phyloP scores from a whole-genome alignment of 1,139 yeast species.

The Blastobotrys malaysiensis region DNA sequence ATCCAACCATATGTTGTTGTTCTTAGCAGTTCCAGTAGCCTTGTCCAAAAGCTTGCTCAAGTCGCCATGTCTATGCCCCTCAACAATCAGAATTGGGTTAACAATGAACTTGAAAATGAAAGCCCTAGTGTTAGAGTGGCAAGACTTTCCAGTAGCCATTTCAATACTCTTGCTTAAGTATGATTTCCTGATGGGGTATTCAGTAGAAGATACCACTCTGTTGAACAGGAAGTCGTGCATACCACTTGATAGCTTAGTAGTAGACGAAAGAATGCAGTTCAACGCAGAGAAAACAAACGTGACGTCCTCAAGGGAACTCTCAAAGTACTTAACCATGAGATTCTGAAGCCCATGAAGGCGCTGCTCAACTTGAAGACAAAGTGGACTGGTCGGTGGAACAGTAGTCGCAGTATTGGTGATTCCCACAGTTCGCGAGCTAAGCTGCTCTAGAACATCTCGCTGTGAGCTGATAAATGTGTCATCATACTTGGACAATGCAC shows the following conservation, averaged over 20 bases:
- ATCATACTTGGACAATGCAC: conserved; percentile 50
- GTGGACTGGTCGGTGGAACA: conserved; percentile 47
- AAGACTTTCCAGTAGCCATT: conserved; percentile 33
- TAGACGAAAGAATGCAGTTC: conserved; percentile 40
- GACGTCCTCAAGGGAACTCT: conserved; percentile 33
- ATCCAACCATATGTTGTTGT: conserved; percentile 51
- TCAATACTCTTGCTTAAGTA: conserved; percentile 52
- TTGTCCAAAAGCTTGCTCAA: conserved; percentile 46
- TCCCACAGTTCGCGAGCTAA: conserved; percentile 42
- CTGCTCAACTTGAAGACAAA: conserved; percentile 71
- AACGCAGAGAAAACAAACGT: conserved; percentile 45
- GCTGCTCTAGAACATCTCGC: conserved; percentile 44
- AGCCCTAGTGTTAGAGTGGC: conserved; percentile 43
- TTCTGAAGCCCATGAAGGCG: conserved; percentile 57
- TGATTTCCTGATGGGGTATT: conserved; percentile 42
- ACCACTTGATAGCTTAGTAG: conserved; percentile 42
- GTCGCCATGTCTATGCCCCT: conserved; percentile 48
- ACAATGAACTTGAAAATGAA: conserved; percentile 60
- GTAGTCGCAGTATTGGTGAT: conserved; percentile 38
- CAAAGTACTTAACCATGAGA: conserved; percentile 48
- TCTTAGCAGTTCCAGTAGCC: conserved; percentile 26
- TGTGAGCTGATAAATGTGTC: conserved; percentile 58
- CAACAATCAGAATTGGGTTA: conserved; percentile 61
- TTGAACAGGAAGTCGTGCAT: conserved; percentile 57
- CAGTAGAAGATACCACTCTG: conserved; percentile 49